Evolutionary conservation across 768 basidiomycete species (phyloP), one percentile per base, ranked within the genome.

Genomic region (Boletus fagicola): DNA sequence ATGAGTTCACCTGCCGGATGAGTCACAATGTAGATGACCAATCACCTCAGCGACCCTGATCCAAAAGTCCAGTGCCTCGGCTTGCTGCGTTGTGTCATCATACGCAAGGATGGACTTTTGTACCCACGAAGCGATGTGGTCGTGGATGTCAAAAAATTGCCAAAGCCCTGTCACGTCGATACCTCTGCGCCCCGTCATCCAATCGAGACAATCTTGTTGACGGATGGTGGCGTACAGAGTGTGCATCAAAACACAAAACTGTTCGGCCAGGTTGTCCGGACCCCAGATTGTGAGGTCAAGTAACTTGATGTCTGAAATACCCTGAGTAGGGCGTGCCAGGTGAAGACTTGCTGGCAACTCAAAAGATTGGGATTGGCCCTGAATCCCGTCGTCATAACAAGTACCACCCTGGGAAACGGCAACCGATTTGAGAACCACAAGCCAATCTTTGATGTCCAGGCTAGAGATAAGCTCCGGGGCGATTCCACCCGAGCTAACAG

Each of bases 191-290:
- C 53, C 51, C 56, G 78, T 80, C 5, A 78, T 71, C 70, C 90
- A 90, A 36, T 75, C 68, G 33, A 96, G 75, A 69, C 90, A 96
- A 64, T 95, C 92, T 42, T 83, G 82, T 8, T 84, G 79, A 10
- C 82, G 81, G 54, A 94, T 83, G 66, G 83, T 84, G 57, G 76
- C 72, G 70, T 94, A 96, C 7, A 86, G 76, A 38, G 78, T 73
- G 54, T 80, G 83, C 68, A 95, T 91, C 59, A 85, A 76, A 45
- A 94, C 73, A n/a, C 87, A 85, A 44, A 96, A 76, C 64, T 95
- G 92, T 43, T 92, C 84, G 0, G 92, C 92, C 35, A 96, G 65
- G 54, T 87, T 83, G 22, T 79, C 66, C 2, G 90, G 79, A 62
- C 90, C 85, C 57, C 89, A 76, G 61, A 44, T 36, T 16, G 83